Conservation (phyloP, 208 protist genomes). For the Wallacemonas sp. region DNA sequence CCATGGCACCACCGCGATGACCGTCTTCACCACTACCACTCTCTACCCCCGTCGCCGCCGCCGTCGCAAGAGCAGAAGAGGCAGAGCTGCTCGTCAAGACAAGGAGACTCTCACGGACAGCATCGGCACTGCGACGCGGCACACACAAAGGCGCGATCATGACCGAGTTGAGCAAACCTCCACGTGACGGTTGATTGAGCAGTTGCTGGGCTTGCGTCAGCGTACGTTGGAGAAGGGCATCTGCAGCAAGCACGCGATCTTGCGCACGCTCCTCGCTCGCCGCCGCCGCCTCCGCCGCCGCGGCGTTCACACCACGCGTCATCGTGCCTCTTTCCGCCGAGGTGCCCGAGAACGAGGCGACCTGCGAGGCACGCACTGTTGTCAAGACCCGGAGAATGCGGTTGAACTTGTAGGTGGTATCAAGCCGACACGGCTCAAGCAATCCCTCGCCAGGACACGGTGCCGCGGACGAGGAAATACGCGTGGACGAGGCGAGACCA, state of each 20-base stretch:
- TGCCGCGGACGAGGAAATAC: neutral
- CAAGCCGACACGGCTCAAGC: slow-evolving; percentile 3
- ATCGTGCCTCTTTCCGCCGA: neutral
- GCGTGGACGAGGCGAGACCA: slow-evolving; percentile 11
- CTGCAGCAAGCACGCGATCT: neutral
- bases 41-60: slow-evolving; percentile 16
- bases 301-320: neutral
- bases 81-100: slow-evolving; percentile 45
- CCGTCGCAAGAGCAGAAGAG: slow-evolving; percentile 2
- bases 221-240: slow-evolving; percentile 3
- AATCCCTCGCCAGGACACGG: neutral
- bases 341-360: neutral
- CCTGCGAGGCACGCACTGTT: slow-evolving; percentile 20
- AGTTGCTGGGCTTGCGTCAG: slow-evolving; percentile 17
- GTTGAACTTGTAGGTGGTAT: slow-evolving; percentile 23
- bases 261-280: neutral
- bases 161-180: slow-evolving; percentile 12
- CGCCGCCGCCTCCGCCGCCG: neutral
- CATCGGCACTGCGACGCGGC: slow-evolving; percentile 13
- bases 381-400: slow-evolving; percentile 24
- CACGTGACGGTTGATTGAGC: slow-evolving; percentile 24
- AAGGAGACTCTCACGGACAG: neutral
- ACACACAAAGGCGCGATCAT: slow-evolving; percentile 1
- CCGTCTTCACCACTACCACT: slow-evolving; percentile 1
- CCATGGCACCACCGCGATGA: slow-evolving; percentile 21